Conservation (phyloP, 805 yeast species). For the Candida parachauliodes region DNA sequence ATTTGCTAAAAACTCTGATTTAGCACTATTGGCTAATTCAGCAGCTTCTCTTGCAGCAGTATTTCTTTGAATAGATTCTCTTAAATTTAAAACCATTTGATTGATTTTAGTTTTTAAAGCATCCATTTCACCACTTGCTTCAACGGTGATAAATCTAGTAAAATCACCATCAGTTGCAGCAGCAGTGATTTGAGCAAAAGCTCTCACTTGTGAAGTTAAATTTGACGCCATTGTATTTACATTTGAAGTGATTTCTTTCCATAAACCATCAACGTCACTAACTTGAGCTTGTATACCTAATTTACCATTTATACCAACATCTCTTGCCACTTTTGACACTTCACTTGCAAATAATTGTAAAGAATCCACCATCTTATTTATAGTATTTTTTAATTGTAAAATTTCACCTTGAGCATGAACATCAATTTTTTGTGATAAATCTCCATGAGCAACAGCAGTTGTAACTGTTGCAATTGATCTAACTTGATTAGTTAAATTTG, state of each 20-base stretch:
- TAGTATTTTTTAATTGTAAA: slow-evolving; percentile 77
- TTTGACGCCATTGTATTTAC: slow-evolving; percentile 95
- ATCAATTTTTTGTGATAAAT: slow-evolving; percentile 76
- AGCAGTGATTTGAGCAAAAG: slow-evolving; percentile 89
- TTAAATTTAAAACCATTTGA: slow-evolving; percentile 80
- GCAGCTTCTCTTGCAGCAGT: slow-evolving; percentile 95
- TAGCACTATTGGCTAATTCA: slow-evolving; percentile 82
- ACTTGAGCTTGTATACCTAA: slow-evolving; percentile 91
- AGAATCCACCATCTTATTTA: slow-evolving; percentile 90
- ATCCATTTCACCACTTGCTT: slow-evolving; percentile 89
- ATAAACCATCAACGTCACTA: slow-evolving; percentile 82
- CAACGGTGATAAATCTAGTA: slow-evolving; percentile 85
- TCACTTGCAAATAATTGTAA: slow-evolving; percentile 84
- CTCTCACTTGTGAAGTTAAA: slow-evolving; percentile 87
- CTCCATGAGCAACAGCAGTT: slow-evolving; percentile 90
- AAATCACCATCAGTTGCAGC: slow-evolving; percentile 94
- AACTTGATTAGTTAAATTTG: slow-evolving; percentile 66
- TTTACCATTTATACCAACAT: slow-evolving; percentile 91
- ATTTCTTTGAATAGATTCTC: slow-evolving; percentile 87
- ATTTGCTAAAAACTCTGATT: slow-evolving; percentile 86
- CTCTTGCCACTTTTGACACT: slow-evolving; percentile 86
- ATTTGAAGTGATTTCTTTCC: slow-evolving; percentile 89
- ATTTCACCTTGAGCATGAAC: slow-evolving; percentile 92
- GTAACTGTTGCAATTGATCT: slow-evolving; percentile 87
- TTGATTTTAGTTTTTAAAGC: slow-evolving; percentile 61